Conservation (phyloP, 768 basidiomycete species). For the Tricholoma flavovirens region DNA sequence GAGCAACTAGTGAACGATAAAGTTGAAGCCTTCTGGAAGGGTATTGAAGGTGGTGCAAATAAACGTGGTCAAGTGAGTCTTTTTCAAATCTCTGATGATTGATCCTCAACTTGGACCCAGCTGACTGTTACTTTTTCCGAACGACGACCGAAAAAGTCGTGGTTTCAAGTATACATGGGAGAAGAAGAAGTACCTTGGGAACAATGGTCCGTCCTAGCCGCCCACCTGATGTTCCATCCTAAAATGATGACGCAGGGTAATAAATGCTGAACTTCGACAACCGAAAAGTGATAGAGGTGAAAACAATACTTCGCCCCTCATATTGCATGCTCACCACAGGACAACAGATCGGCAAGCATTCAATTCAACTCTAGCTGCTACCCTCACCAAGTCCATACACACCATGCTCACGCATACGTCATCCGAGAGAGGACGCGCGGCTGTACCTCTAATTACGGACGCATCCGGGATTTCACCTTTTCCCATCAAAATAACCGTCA, state of each 20-base stretch:
- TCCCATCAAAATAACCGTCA: constrained; percentile 65
- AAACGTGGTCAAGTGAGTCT: constrained; percentile 64
- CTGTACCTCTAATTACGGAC: constrained; percentile 77
- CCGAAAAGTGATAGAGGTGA: constrained; percentile 59
- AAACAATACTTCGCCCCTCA: background rate
- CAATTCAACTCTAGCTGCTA: constrained; percentile 50
- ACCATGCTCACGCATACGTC: constrained; percentile 75
- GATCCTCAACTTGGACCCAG: constrained; percentile 27
- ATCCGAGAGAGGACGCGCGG: constrained; percentile 67
- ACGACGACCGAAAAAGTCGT: constrained; percentile 69
- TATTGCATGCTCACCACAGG: background rate
- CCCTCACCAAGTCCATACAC: constrained; percentile 60
- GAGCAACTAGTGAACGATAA: constrained; percentile 69
- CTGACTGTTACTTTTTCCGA: constrained; percentile 74
- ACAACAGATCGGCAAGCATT: constrained; percentile 43
- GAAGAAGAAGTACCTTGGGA: constrained; percentile 89
- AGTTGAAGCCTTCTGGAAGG: constrained; percentile 76
- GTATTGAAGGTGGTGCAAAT: constrained; percentile 53
- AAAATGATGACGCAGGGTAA: constrained; percentile 43
- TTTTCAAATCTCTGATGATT: background rate
- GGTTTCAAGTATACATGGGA: constrained; percentile 65
- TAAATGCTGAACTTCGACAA: constrained; percentile 76
- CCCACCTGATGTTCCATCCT: background rate
- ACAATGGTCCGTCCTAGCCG: constrained; percentile 51
- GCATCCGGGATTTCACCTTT: constrained; percentile 75